A percentile compares a stretch with the other conserved stretches of the same genome.
phyloP scores from a whole-genome alignment of 495 filamentous ascomycete genomes.

The Aspergillus asperescens region DNA sequence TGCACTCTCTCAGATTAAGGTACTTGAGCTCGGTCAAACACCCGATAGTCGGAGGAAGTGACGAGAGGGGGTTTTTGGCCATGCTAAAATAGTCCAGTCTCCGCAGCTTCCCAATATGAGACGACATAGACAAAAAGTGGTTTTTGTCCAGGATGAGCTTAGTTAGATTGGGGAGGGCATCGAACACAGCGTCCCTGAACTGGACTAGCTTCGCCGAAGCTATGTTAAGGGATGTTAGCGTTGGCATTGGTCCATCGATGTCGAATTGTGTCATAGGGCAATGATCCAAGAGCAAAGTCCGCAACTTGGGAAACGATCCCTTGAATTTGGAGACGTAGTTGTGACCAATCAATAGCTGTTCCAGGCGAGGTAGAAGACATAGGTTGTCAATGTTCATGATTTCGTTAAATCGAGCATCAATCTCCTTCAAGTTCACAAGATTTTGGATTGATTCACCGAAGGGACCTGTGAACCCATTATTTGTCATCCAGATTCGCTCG shows the following conservation, averaged over 20 bases:
- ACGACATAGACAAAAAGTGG: slow-evolving; percentile 83
- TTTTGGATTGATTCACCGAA: slow-evolving; percentile 65
- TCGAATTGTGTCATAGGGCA: slow-evolving; percentile 93
- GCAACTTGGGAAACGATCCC: slow-evolving; percentile 76
- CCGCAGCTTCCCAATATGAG: slow-evolving; percentile 74
- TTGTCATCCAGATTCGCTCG: slow-evolving; percentile 90
- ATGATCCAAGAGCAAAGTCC: slow-evolving; percentile 79
- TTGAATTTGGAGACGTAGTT: slow-evolving; percentile 85
- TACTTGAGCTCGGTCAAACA: slow-evolving; percentile 76
- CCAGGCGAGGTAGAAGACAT: slow-evolving; percentile 73
- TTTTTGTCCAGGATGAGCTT: slow-evolving; percentile 91
- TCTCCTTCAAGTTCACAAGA: slow-evolving; percentile 74
- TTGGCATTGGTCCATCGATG: slow-evolving; percentile 68
- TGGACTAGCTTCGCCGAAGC: slow-evolving; percentile 81
- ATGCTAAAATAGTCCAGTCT: slow-evolving; percentile 90
- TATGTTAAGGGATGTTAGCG: slow-evolving; percentile 77
- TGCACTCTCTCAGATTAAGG: slow-evolving; percentile 87
- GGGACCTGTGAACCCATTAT: slow-evolving; percentile 74
- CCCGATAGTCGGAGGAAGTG: slow-evolving; percentile 79
- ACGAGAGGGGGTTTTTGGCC: slow-evolving; percentile 78
- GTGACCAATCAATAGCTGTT: slow-evolving; percentile 82
- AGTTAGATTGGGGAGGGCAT: slow-evolving; percentile 77
- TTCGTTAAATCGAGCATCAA: slow-evolving; percentile 89
- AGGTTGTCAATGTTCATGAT: slow-evolving; percentile 82
- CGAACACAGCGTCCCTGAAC: slow-evolving; percentile 78